Evolutionary conservation across 139 green algal genomes (phyloP).

Genomic region (Closterium sp.): DNA sequence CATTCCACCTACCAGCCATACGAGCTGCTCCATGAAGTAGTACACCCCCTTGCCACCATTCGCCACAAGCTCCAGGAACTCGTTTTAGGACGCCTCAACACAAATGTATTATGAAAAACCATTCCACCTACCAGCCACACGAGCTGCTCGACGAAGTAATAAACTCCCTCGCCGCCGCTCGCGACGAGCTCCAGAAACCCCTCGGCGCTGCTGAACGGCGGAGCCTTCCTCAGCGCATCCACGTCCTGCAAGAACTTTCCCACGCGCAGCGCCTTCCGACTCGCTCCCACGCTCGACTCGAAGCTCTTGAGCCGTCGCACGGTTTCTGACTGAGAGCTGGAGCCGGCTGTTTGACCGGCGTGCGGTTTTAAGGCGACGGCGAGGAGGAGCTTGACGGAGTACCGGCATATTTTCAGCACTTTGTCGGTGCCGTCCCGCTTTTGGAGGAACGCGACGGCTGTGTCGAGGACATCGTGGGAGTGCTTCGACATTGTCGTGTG

Average conservation of each 20-base stretch:
- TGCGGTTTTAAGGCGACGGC: neutral
- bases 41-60: neutral
- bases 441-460: slow-evolving; percentile 35
- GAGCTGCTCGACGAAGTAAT: slow-evolving; percentile 44
- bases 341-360: neutral
- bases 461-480: slow-evolving; percentile 5
- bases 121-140: slow-evolving; percentile 15
- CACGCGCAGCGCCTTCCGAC: slow-evolving; percentile 32
- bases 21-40: no score
- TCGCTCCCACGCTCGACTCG: slow-evolving; percentile 35
- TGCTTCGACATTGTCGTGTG: neutral
- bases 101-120: neutral
- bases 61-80: neutral
- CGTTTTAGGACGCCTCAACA: neutral
- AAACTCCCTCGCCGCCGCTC: slow-evolving; percentile 29
- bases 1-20: neutral
- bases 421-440: slow-evolving; percentile 50
- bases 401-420: slow-evolving; percentile 33
- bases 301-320: slow-evolving; percentile 21
- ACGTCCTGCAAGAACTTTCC: slow-evolving; percentile 45
- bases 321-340: neutral
- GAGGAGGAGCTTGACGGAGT: slow-evolving; percentile 21
- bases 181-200: slow-evolving; percentile 36
- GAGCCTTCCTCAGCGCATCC: slow-evolving; percentile 8
- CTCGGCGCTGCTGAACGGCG: neutral